A percentile compares a stretch with the other conserved stretches of the same genome.
These are phyloP conservation scores for Salix purpurea DNA, from an alignment of 345 rosid species.

Conservation along the genomic window DNA sequence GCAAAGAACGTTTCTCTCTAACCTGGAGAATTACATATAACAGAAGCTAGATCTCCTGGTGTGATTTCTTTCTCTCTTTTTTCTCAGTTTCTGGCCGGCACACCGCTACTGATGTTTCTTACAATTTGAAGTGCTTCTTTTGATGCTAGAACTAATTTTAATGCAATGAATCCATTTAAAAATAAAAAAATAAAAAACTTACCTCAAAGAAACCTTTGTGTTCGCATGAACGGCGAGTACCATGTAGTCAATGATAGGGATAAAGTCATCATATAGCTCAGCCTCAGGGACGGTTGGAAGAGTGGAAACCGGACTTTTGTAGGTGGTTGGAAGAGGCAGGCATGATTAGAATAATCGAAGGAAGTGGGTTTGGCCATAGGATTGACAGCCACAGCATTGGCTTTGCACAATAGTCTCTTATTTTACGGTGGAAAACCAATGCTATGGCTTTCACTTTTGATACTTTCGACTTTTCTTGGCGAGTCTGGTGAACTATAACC, in stretches of 20 bases:
- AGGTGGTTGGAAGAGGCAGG: neutral
- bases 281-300: neutral
- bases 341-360: neutral
- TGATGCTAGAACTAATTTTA: neutral
- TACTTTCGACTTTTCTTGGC: too few species aligned
- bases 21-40: neutral
- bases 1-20: neutral
- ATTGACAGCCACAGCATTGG: too few species aligned
- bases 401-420: too few species aligned
- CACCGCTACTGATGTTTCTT: too few species aligned
- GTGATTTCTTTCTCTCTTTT: neutral
- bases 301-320: neutral
- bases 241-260: neutral
- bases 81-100: neutral
- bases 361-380: too few species aligned
- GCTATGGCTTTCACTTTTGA: too few species aligned
- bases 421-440: too few species aligned
- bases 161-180: neutral
- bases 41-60: neutral
- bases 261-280: neutral
- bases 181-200: neutral
- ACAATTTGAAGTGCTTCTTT: neutral
- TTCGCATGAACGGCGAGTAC: neutral
- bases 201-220: neutral
- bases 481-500: too few species aligned